A percentile compares a stretch with the other conserved stretches of the same genome.
phyloP scores from a whole-genome alignment of 352 stramenopile genomes.

The Phytopythium vexans region DNA sequence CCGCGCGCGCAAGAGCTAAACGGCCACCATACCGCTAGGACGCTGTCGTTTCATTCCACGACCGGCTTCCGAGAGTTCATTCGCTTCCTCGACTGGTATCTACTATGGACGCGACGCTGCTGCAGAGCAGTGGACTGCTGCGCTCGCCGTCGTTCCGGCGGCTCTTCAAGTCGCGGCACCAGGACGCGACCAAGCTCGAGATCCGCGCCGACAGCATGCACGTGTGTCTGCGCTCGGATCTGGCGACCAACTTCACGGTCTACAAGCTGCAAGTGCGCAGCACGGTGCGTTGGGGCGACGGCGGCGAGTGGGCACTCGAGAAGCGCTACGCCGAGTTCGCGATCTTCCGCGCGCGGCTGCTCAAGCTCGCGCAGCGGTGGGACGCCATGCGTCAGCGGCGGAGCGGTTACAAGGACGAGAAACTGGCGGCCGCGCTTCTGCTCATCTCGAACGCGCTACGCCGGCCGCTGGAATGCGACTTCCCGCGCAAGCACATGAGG shows the following conservation, averaged over 20 bases:
- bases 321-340: slow-evolving; percentile 63
- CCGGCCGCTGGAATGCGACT: slow-evolving; percentile 32
- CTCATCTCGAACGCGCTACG: slow-evolving; percentile 49
- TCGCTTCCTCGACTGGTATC: not conserved
- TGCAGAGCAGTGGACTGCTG: slow-evolving; percentile 26
- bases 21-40: too few species aligned
- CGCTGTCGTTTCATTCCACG: too few species aligned
- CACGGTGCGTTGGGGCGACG: slow-evolving; percentile 18
- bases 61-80: not conserved
- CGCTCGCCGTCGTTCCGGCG: slow-evolving; percentile 36
- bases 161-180: slow-evolving; percentile 54
- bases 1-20: too few species aligned
- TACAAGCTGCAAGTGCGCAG: slow-evolving; percentile 56
- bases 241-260: slow-evolving; percentile 33
- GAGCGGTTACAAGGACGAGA: slow-evolving; percentile 20
- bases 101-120: slow-evolving; percentile 8
- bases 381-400: slow-evolving; percentile 17
- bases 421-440: slow-evolving; percentile 19
- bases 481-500: slow-evolving; percentile 49
- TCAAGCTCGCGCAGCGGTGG: slow-evolving; percentile 41
- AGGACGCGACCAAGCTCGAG: slow-evolving; percentile 43
- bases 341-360: slow-evolving; percentile 29
- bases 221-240: slow-evolving; percentile 15
- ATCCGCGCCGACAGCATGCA: slow-evolving; percentile 29
- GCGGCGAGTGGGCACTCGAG: slow-evolving; percentile 40